A percentile compares a stretch with the other conserved stretches of the same genome.
Conservation (phyloP, 495 filamentous ascomycete species). For the Podospora didyma region DNA sequence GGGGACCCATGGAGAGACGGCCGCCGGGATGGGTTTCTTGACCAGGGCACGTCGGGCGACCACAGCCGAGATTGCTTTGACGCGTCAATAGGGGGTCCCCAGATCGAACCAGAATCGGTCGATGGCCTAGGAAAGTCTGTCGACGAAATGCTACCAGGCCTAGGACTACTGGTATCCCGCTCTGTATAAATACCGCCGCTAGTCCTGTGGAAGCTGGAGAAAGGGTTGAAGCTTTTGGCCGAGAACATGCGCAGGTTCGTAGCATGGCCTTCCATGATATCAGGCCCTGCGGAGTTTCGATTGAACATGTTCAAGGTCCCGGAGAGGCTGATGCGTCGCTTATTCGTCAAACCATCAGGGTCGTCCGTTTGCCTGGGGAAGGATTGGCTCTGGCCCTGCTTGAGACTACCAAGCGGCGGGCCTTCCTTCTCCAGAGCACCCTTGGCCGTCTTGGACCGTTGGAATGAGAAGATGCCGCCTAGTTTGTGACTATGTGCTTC, state of each 20-base stretch:
- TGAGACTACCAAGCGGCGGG: slow-evolving; percentile 67
- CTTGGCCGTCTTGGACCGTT: slow-evolving; percentile 64
- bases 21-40: slow-evolving; percentile 41
- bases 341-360: slow-evolving; percentile 33
- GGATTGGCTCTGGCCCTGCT: slow-evolving; percentile 75
- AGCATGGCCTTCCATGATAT: slow-evolving; percentile 29
- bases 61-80: slow-evolving; percentile 38
- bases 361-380: slow-evolving; percentile 60
- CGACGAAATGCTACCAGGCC: slow-evolving; percentile 75
- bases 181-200: slow-evolving; percentile 65
- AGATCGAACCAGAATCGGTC: slow-evolving; percentile 62
- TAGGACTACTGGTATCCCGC: slow-evolving; percentile 63
- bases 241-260: slow-evolving; percentile 34
- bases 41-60: slow-evolving; percentile 41
- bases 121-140: slow-evolving; percentile 78
- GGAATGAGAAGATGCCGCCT: slow-evolving; percentile 57
- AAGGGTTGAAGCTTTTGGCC: slow-evolving; percentile 56
- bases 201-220: slow-evolving; percentile 60
- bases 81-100: slow-evolving; percentile 32
- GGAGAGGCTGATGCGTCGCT: slow-evolving; percentile 49
- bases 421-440: slow-evolving; percentile 60
- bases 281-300: slow-evolving; percentile 45
- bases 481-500: slow-evolving; percentile 30
- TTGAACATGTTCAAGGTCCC: slow-evolving; percentile 54
- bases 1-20: slow-evolving; percentile 47